phyloP scores from a whole-genome alignment of 192 early-diverging fungal species.

The Chytriomyces hyalinus region DNA sequence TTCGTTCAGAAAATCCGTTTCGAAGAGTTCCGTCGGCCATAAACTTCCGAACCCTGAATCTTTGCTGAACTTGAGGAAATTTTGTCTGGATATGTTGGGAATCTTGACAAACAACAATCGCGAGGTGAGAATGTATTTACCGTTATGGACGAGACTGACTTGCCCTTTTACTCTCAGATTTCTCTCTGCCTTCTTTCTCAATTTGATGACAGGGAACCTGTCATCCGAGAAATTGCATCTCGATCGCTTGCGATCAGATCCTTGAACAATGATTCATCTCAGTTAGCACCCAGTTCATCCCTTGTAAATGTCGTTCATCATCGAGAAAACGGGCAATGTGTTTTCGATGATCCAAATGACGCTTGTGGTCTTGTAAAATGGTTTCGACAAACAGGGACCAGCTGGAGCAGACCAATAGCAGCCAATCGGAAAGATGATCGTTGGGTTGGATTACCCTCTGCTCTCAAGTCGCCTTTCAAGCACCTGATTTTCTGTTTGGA shows the following conservation, averaged over 20 bases:
- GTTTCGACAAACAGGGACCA: constrained; percentile 15
- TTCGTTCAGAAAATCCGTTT: too few relatives aligned
- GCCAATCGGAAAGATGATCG: constrained; percentile 5
- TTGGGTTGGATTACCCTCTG: constrained; percentile 14
- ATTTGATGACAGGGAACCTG: neutral
- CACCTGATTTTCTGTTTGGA: constrained; percentile 26
- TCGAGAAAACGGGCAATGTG: constrained; percentile 11
- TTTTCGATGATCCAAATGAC: constrained; percentile 11
- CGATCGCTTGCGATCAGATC: constrained; percentile 16
- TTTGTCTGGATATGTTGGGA: constrained; percentile 13
- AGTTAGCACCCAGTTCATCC: constrained; percentile 7
- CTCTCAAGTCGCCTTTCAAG: constrained; percentile 25
- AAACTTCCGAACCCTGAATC: neutral
- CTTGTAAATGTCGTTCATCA: constrained; percentile 14
- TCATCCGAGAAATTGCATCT: neutral
- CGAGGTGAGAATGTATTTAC: constrained; percentile 9
- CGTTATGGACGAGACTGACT: neutral
- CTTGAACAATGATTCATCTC: constrained; percentile 21
- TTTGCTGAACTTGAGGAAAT: constrained; percentile 8
- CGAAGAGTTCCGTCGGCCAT: neutral
- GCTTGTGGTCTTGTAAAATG: constrained; percentile 16
- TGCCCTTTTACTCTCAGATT: neutral
- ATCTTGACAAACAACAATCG: constrained; percentile 25
- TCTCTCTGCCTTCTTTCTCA: constrained; percentile 24
- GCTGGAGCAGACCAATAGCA: neutral